Evolutionary conservation across 176 grass and related monocot genomes (phyloP).

Genomic region (Eleusine coracana): DNA sequence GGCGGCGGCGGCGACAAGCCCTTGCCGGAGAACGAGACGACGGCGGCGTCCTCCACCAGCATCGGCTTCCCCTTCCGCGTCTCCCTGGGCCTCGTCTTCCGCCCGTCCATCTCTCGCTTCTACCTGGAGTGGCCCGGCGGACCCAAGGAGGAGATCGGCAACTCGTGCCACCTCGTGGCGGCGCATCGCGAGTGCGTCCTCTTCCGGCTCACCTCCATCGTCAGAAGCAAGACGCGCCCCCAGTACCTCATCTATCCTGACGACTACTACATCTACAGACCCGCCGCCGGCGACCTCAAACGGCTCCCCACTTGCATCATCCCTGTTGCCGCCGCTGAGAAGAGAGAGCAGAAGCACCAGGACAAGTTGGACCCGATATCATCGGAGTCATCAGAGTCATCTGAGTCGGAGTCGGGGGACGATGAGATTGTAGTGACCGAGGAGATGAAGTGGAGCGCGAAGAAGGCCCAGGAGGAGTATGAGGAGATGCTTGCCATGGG

Average conservation of each 20-base stretch:
- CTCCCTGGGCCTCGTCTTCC: background rate
- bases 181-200: background rate
- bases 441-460: background rate
- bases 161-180: background rate
- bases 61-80: background rate
- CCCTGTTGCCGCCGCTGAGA: no score
- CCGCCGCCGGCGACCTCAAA: background rate
- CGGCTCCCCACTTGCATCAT: background rate
- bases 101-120: background rate
- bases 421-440: background rate
- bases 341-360: background rate
- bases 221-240: background rate
- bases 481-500: background rate
- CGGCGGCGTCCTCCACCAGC: background rate
- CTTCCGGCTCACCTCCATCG: background rate
- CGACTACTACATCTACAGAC: background rate
- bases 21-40: background rate
- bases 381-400: background rate
- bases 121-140: background rate
- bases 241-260: background rate
- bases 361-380: background rate
- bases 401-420: background rate
- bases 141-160: background rate
- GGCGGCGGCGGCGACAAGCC: background rate
- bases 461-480: background rate